These are phyloP conservation scores for Colletotrichum gloeosporioides DNA, from an alignment of 2,329 filamentous ascomycete genomes.

Conservation along the genomic window DNA sequence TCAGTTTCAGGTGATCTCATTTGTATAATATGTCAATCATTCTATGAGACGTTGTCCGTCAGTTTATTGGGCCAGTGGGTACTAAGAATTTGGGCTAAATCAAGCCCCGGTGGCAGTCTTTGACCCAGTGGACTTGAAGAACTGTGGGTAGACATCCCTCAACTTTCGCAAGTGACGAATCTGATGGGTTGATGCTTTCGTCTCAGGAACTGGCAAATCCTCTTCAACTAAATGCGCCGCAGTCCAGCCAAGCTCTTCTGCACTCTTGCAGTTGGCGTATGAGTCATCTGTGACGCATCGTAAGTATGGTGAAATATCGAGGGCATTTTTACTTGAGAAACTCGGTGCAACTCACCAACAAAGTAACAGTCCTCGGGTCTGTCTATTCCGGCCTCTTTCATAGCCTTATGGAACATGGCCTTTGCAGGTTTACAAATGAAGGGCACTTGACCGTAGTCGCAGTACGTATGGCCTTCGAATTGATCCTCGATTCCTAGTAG, in stretches of 20 bases:
- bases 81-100: background rate
- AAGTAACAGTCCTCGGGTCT: slow-evolving; percentile 81
- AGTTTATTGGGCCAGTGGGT: background rate
- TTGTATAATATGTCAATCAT: fast-evolving
- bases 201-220: slow-evolving; percentile 65
- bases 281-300: slow-evolving; percentile 76
- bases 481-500: slow-evolving; percentile 86
- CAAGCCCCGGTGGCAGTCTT: background rate
- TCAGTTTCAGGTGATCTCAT: fast-evolving
- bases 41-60: background rate
- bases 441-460: slow-evolving; percentile 78
- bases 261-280: slow-evolving; percentile 77
- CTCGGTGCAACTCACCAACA: slow-evolving; percentile 69
- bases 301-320: background rate
- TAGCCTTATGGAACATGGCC: slow-evolving; percentile 87
- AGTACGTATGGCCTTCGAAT: slow-evolving; percentile 95
- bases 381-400: slow-evolving; percentile 78
- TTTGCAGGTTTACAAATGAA: slow-evolving; percentile 87
- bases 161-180: slow-evolving; percentile 80
- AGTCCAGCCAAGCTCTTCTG: slow-evolving; percentile 83
- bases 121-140: slow-evolving; percentile 70
- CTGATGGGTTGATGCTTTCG: slow-evolving; percentile 73
- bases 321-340: background rate
- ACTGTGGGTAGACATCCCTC: slow-evolving; percentile 76
- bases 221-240: slow-evolving; percentile 86